Evolutionary conservation across 305 asterid genomes (phyloP).

Genomic region (Fraxinus greggii): DNA sequence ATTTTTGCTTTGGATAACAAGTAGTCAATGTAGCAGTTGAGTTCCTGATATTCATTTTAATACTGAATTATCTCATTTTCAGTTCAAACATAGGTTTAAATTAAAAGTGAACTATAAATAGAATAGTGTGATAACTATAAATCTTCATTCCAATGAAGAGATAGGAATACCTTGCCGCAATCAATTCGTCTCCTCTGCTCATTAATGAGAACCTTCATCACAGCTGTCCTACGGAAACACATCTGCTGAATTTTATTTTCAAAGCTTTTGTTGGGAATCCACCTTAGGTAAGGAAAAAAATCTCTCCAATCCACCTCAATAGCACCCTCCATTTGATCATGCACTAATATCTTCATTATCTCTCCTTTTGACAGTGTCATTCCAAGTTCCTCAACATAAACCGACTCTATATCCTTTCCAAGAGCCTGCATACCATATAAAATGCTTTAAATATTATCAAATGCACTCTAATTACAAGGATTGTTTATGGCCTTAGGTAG

Average conservation of each 20-base stretch:
- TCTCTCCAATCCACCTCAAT: constrained; percentile 84
- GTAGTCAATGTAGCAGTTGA: constrained; percentile 60
- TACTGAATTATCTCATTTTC: background rate
- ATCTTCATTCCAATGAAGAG: background rate
- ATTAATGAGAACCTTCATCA: constrained; percentile 49
- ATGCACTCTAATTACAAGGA: background rate
- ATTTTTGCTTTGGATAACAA: constrained; percentile 56
- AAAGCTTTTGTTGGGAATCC: constrained; percentile 62
- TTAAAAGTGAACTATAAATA: background rate
- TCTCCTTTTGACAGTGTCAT: constrained; percentile 38
- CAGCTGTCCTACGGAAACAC: constrained; percentile 40
- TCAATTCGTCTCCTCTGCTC: constrained; percentile 46
- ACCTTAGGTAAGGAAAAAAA: constrained; percentile 57
- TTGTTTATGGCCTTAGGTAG: background rate
- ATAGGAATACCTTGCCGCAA: constrained; percentile 45
- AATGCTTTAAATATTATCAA: background rate
- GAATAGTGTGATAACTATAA: background rate
- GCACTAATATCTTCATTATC: constrained; percentile 47
- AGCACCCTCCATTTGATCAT: constrained; percentile 64
- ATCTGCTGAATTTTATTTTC: constrained; percentile 43
- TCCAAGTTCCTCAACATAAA: constrained; percentile 52
- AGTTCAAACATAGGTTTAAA: background rate
- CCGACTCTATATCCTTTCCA: constrained; percentile 49
- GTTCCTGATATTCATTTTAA: constrained; percentile 35
- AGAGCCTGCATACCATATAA: constrained; percentile 35